Conservation (phyloP, 1,284 basidiomycete species). For the Austroboletus niveus region DNA sequence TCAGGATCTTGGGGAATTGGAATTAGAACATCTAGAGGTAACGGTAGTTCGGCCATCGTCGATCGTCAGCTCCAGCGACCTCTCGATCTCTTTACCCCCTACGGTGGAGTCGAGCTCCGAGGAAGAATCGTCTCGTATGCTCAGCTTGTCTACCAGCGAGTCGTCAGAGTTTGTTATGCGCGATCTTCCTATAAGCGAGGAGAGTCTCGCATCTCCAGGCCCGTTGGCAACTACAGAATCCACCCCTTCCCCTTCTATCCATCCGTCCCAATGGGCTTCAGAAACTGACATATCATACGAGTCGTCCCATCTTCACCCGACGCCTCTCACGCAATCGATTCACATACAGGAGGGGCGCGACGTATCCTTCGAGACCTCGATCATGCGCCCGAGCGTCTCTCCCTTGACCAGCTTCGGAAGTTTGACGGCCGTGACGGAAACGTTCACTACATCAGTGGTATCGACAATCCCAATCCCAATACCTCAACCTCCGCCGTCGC, state of each 20-base stretch:
- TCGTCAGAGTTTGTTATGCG: constrained; percentile 33
- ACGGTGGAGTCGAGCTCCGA: constrained; percentile 26
- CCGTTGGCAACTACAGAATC: constrained; percentile 26
- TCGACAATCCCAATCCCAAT: constrained; percentile 7
- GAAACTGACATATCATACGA: constrained; percentile 68
- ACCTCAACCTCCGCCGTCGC: not conserved
- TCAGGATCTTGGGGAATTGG: constrained; percentile 14
- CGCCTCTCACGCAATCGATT: constrained; percentile 59
- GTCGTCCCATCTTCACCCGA: constrained; percentile 63
- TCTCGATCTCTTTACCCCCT: constrained; percentile 24
- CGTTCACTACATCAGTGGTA: constrained; percentile 28
- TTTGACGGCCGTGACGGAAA: constrained; percentile 37
- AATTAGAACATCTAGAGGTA: constrained; percentile 19
- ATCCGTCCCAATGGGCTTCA: constrained; percentile 50
- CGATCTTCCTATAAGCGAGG: constrained; percentile 29
- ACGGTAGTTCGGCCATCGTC: constrained; percentile 9
- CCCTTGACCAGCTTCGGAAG: constrained; percentile 36
- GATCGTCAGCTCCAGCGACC: constrained; percentile 23
- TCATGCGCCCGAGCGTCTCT: constrained; percentile 49
- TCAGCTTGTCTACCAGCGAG: constrained; percentile 26
- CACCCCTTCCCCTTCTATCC: constrained; percentile 35
- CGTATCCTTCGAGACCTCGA: constrained; percentile 59
- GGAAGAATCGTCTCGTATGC: constrained; percentile 18
- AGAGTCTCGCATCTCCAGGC: constrained; percentile 21
- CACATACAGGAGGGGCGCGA: constrained; percentile 58